Evolutionary conservation across 2,329 filamentous ascomycete genomes (phyloP).

Genomic region (Thielaviopsis ethacetica): DNA sequence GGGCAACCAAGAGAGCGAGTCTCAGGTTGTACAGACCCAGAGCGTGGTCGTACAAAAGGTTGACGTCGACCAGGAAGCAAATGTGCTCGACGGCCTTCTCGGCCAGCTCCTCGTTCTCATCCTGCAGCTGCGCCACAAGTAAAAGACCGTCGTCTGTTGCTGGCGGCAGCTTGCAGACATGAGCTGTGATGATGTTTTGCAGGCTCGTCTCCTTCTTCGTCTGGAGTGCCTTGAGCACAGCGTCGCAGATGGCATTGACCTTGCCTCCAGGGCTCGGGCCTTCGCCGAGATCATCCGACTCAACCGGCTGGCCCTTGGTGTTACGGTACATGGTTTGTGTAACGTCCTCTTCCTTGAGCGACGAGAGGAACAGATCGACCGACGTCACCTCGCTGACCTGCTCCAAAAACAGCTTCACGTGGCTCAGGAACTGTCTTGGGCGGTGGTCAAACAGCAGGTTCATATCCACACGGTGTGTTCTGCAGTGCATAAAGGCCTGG

Average conservation of each 20-base stretch:
- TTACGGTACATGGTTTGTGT: constrained; percentile 87
- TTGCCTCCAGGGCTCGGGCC: constrained; percentile 32
- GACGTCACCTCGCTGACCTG: constrained; percentile 69
- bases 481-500: constrained; percentile 71
- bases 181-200: constrained; percentile 85
- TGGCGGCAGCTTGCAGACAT: constrained; percentile 85
- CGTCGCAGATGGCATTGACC: constrained; percentile 77
- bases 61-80: constrained; percentile 89
- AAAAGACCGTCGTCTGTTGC: constrained; percentile 72
- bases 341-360: constrained; percentile 82
- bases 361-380: constrained; percentile 82
- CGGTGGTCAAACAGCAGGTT: constrained; percentile 91
- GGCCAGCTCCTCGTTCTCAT: constrained; percentile 51
- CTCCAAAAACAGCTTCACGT: constrained; percentile 60
- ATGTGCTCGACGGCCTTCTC: constrained; percentile 92
- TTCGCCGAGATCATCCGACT: constrained; percentile 7
- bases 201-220: constrained; percentile 36
- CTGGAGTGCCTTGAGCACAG: constrained; percentile 54
- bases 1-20: constrained; percentile 75
- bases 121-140: constrained; percentile 61
- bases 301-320: constrained; percentile 36
- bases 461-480: constrained; percentile 91
- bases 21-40: constrained; percentile 85
- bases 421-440: constrained; percentile 69
- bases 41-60: constrained; percentile 78